phyloP scores from a whole-genome alignment of 495 filamentous ascomycete genomes.

The Xylaria castorea region DNA sequence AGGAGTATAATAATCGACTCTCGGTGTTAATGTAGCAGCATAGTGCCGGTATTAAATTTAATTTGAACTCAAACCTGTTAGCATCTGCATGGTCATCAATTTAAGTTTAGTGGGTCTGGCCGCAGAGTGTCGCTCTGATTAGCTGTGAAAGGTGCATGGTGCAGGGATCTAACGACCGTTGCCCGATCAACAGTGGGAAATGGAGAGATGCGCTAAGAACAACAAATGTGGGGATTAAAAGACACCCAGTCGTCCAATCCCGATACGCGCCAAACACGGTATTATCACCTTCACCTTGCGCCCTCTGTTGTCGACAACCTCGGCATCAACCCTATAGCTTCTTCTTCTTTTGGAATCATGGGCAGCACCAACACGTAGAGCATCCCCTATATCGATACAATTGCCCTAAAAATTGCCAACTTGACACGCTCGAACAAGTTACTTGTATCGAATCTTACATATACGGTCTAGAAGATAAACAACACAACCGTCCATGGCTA shows the following conservation, averaged over 20 bases:
- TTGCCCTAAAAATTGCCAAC: conserved; percentile 32
- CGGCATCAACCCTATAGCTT: conserved; percentile 4
- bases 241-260: neutral
- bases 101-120: neutral
- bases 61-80: no score
- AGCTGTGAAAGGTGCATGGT: neutral
- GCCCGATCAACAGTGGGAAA: conserved; percentile 17
- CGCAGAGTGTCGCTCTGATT: neutral
- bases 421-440: conserved; percentile 34
- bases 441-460: conserved; percentile 25
- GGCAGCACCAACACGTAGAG: conserved; percentile 44
- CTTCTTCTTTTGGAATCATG: conserved; percentile 35
- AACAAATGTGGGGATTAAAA: conserved; percentile 12
- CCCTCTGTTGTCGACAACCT: conserved; percentile 33
- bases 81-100: neutral
- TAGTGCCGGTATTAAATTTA: no score
- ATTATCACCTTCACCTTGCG: conserved; percentile 32
- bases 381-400: conserved; percentile 37
- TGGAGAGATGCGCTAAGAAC: conserved; percentile 4
- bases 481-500: conserved; percentile 38
- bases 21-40: no score
- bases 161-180: neutral
- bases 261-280: conserved; percentile 27
- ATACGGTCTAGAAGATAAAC: conserved; percentile 26
- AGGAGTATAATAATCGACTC: no score